A percentile compares a stretch with the other conserved stretches of the same genome.
These are phyloP conservation scores for Tolypocladium nubicola DNA, from an alignment of 2,329 filamentous ascomycete genomes.

Conservation along the genomic window DNA sequence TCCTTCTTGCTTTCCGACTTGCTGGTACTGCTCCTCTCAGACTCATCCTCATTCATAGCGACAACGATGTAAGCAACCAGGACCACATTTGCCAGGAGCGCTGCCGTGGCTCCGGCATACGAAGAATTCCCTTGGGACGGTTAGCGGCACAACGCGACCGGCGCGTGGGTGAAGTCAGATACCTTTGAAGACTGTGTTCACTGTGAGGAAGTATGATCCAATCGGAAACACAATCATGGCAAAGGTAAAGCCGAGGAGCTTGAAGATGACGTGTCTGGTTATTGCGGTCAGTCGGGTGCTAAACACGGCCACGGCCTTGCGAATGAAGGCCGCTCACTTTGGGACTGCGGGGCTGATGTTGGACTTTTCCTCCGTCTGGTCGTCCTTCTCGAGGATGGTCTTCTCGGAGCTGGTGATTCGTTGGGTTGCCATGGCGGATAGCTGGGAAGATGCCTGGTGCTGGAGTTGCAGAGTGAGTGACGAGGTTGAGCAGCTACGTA, in stretches of 20 bases:
- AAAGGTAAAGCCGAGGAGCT: slow-evolving; percentile 80
- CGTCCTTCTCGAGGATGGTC: slow-evolving; percentile 52
- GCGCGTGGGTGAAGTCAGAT: slow-evolving; percentile 12
- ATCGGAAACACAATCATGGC: slow-evolving; percentile 87
- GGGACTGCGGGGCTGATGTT: slow-evolving; percentile 77
- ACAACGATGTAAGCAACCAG: slow-evolving; percentile 84
- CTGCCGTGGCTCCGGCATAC: slow-evolving; percentile 74
- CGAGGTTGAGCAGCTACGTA: background rate
- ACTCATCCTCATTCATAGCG: slow-evolving; percentile 76
- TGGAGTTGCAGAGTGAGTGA: background rate
- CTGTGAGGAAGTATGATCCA: slow-evolving; percentile 74
- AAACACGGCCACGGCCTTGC: background rate
- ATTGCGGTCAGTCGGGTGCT: background rate
- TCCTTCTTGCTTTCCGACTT: slow-evolving; percentile 39
- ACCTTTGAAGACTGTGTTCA: slow-evolving; percentile 72
- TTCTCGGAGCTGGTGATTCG: slow-evolving; percentile 57
- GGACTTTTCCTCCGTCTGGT: slow-evolving; percentile 45
- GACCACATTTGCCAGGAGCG: slow-evolving; percentile 84
- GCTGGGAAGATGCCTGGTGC: slow-evolving; percentile 4
- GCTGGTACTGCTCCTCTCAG: slow-evolving; percentile 32
- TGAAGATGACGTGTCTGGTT: slow-evolving; percentile 69
- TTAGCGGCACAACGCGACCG: slow-evolving; percentile 2
- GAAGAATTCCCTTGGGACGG: slow-evolving; percentile 65
- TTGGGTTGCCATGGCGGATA: slow-evolving; percentile 54
- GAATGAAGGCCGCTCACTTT: slow-evolving; percentile 41